A percentile compares a stretch with the other conserved stretches of the same genome.
Evolutionary conservation across 1,139 yeast species (phyloP).

Genomic region (Tardiomyces blankii): DNA sequence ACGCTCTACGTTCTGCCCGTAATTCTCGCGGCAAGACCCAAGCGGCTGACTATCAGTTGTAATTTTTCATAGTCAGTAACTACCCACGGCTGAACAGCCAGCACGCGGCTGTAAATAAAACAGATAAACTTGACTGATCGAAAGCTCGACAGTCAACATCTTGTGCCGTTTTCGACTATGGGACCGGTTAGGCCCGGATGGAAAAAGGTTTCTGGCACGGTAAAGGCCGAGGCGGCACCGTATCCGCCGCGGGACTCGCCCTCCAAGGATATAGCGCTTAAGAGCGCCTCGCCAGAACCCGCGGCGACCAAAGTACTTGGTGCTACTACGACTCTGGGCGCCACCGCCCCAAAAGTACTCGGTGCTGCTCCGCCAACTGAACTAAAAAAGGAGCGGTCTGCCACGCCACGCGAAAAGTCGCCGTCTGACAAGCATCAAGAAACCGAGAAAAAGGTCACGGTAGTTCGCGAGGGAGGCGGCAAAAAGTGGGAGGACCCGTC

Average conservation of each 20-base stretch:
- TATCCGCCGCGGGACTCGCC: background rate
- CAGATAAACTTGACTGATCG: too few relatives aligned
- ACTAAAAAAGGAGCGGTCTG: background rate
- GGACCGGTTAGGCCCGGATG: background rate
- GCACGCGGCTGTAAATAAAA: too few relatives aligned
- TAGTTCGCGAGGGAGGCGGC: constrained; percentile 35
- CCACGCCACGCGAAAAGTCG: background rate
- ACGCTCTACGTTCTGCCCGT: too few relatives aligned
- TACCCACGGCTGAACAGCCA: too few relatives aligned
- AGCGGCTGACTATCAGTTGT: too few relatives aligned
- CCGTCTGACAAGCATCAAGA: background rate
- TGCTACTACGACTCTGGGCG: background rate
- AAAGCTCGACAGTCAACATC: too few relatives aligned
- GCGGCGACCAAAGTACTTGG: background rate
- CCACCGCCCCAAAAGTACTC: background rate
- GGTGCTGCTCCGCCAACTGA: background rate
- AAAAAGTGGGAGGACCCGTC: constrained; percentile 39
- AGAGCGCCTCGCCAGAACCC: background rate
- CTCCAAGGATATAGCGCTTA: background rate
- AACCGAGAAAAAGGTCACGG: constrained; percentile 23
- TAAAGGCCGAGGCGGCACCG: background rate
- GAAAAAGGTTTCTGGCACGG: background rate
- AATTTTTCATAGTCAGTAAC: too few relatives aligned
- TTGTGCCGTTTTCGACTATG: too few relatives aligned
- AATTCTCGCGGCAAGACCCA: too few relatives aligned